Base-by-base conservation (phyloP, 768 basidiomycete species). In the Tricholomella constricta region DNA sequence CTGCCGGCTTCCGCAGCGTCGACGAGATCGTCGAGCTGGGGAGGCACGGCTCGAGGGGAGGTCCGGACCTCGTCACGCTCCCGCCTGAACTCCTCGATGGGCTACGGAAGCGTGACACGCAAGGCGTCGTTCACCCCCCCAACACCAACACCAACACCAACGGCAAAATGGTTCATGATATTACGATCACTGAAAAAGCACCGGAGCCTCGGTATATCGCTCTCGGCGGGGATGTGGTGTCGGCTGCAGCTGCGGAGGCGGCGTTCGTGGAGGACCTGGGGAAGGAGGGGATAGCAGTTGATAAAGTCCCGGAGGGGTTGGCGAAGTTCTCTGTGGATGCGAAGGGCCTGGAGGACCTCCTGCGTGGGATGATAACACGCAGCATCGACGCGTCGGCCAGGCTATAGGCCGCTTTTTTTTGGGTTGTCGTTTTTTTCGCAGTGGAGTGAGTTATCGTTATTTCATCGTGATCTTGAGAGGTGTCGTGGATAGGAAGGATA, bases 231-330 rank as follows among this genome's bases (percentile, higher is more conserved):
- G 58, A 42, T n/a, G n/a, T n/a, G n/a, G n/a, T n/a, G 0, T 56
- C 51, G 29, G 57, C 56, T 6, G 25, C 34, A 6, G 48, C 58
- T 15, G 65, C 59, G 2, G 57, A 59, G 23, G 42, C 54, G 4
- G 27, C 57, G 4, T 71, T 66, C 55, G 54, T 54, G 12, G 37
- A 53, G 3, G 66, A 70, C 46, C 56, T 68, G 17, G 26, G 36
- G 32, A 45, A 53, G 23, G 69, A 71, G 56, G 58, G 44, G 43
- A 68, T 71, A 20, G 67, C 67, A 12, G 48, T 68, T 6, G 69
- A 65, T 26, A 72, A 72, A 57, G 70, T 74, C 3, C 67, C 71
- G 1, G 71, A 72, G 55, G 72, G 70, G 2, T 38, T 72, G 45
- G 62, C 57, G 5, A 72, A 72, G 51, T 72, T 74, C 50, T 62